These are phyloP conservation scores for Dioscorea dumetorum DNA, from an alignment of 106 monocot genomes.

Conservation along the genomic window DNA sequence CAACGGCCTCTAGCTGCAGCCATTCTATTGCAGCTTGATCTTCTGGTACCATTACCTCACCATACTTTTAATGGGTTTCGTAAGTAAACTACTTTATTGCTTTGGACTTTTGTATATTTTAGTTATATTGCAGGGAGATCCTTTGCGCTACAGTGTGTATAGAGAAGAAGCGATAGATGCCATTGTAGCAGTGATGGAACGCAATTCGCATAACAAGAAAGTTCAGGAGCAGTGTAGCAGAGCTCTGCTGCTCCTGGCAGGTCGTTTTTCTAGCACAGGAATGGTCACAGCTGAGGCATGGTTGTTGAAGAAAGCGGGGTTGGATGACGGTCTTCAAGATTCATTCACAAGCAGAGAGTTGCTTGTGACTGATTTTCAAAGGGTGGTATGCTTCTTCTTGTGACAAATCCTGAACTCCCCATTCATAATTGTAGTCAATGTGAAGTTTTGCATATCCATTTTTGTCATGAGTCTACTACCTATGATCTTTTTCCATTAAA, in stretches of 20 bases:
- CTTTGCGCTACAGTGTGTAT: constrained; percentile 53
- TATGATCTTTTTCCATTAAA: too few species aligned
- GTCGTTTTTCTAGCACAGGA: constrained; percentile 50
- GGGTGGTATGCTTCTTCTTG: constrained; percentile 24
- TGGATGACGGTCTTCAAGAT: constrained; percentile 37
- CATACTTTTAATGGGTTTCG: neutral
- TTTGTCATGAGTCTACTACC: too few species aligned
- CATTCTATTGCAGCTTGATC: constrained; percentile 64
- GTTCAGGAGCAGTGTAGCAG: constrained; percentile 55
- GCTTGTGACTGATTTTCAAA: constrained; percentile 15
- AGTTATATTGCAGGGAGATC: constrained; percentile 63
- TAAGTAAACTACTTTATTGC: neutral
- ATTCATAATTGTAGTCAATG: too few species aligned
- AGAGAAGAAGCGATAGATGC: constrained; percentile 78
- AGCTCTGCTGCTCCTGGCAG: constrained; percentile 62
- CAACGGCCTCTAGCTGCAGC: constrained; percentile 73
- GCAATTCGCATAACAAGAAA: constrained; percentile 38
- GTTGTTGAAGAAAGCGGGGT: constrained; percentile 60
- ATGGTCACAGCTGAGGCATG: constrained; percentile 46
- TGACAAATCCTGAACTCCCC: too few species aligned
- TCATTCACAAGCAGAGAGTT: constrained; percentile 32
- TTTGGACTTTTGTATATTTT: constrained; percentile 11
- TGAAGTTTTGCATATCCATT: too few species aligned
- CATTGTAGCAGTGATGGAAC: constrained; percentile 46
- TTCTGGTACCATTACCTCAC: constrained; percentile 38